phyloP scores from a whole-genome alignment of 495 filamentous ascomycete species.

The Beverwykella pulmonaria region DNA sequence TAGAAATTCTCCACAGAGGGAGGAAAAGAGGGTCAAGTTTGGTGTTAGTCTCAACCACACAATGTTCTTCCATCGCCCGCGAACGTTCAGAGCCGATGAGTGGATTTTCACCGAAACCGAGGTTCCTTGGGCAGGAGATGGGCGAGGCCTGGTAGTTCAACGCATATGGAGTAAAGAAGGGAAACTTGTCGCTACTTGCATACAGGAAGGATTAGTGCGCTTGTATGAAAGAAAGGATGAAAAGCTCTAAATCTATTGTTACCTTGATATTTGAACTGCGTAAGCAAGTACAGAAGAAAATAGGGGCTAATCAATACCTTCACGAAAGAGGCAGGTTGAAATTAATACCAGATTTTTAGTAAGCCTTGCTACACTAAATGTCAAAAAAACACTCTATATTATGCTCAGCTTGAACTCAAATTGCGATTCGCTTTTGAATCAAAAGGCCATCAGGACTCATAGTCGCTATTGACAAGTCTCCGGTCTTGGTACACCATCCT shows the following conservation, averaged over 20 bases:
- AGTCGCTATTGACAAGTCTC: too few relatives aligned
- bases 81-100: constrained; percentile 77
- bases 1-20: background rate
- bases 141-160: constrained; percentile 79
- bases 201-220: constrained; percentile 56
- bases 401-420: too few relatives aligned
- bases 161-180: constrained; percentile 84
- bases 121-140: constrained; percentile 86
- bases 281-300: too few relatives aligned
- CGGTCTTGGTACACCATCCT: too few relatives aligned
- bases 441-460: too few relatives aligned
- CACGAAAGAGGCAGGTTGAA: too few relatives aligned
- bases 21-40: constrained; percentile 70
- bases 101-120: constrained; percentile 91
- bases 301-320: too few relatives aligned
- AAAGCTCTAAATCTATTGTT: constrained; percentile 2
- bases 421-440: too few relatives aligned
- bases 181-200: constrained; percentile 75
- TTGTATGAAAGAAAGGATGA: constrained; percentile 20
- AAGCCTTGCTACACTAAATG: too few relatives aligned
- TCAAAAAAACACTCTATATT: too few relatives aligned
- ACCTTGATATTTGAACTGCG: too few relatives aligned
- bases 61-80: constrained; percentile 89
- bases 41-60: constrained; percentile 91
- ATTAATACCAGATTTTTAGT: too few relatives aligned